Percentiles rank a stretch among this genome's conserved stretches.
Evolutionary conservation across 306 rosid genomes (phyloP).

Genomic region (Cyamopsis tetragonoloba): DNA sequence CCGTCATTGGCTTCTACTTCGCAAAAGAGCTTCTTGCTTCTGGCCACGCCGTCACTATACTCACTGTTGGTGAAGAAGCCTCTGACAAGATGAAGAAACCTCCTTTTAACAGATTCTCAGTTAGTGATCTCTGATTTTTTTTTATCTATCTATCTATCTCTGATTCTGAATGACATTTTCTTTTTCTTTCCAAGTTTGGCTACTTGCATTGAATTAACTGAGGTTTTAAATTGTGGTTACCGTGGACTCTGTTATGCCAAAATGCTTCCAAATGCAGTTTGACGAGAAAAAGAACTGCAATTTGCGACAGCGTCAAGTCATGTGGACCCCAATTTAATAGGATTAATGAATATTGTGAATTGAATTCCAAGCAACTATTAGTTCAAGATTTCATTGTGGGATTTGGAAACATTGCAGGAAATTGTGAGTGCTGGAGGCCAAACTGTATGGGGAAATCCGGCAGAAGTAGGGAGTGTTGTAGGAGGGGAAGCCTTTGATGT

Average conservation of each 20-base stretch:
- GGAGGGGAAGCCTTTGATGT: constrained; percentile 75
- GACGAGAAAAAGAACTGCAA: too few species aligned
- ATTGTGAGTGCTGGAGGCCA: constrained; percentile 81
- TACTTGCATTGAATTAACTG: constrained; percentile 15
- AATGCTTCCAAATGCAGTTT: too few species aligned
- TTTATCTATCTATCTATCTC: neutral
- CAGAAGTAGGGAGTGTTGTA: constrained; percentile 58
- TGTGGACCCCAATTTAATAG: too few species aligned
- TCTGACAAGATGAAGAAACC: constrained; percentile 92
- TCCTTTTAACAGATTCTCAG: constrained; percentile 87
- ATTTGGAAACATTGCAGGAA: constrained; percentile 49
- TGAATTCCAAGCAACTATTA: neutral
- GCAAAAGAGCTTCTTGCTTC: constrained; percentile 80
- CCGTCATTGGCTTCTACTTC: constrained; percentile 83
- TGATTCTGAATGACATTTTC: neutral
- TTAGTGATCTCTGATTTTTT: constrained; percentile 28
- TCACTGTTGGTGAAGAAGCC: constrained; percentile 82
- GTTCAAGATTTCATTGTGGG: neutral
- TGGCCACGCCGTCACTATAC: constrained; percentile 68
- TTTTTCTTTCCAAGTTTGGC: neutral
- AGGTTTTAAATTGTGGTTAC: too few species aligned
- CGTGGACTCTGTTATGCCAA: too few species aligned
- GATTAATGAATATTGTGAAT: neutral
- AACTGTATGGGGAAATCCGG: constrained; percentile 83
- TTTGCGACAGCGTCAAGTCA: too few species aligned